Percentiles rank a stretch among this genome's conserved stretches.
Conservation (phyloP, 345 rosid genomes). For the Anacardium occidentale region DNA sequence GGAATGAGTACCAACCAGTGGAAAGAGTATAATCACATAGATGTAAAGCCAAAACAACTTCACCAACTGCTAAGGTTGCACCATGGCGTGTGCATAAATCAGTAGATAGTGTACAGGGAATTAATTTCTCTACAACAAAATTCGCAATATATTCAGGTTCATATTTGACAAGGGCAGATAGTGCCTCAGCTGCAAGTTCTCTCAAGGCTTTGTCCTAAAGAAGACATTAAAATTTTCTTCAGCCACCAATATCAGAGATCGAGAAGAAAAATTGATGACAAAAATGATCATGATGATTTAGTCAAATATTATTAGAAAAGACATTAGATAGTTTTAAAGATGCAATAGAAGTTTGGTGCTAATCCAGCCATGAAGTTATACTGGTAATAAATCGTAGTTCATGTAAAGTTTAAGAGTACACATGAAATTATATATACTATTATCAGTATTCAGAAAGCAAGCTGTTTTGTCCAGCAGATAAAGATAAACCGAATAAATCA, state of each 20-base stretch:
- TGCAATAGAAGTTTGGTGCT: neutral
- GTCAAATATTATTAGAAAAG: neutral
- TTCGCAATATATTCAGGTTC: slow-evolving; percentile 65
- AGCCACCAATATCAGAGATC: neutral
- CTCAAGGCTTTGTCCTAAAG: slow-evolving; percentile 88
- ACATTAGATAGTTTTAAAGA: neutral
- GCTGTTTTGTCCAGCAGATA: slow-evolving; percentile 3
- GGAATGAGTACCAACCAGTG: slow-evolving; percentile 53
- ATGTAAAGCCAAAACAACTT: slow-evolving; percentile 74
- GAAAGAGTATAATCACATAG: slow-evolving; percentile 53
- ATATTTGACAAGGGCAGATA: slow-evolving; percentile 84
- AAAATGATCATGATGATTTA: neutral
- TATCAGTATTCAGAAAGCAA: neutral
- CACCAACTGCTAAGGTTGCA: slow-evolving; percentile 84
- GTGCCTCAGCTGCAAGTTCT: slow-evolving; percentile 85
- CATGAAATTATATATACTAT: neutral
- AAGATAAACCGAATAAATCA: slow-evolving; percentile 1
- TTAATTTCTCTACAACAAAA: slow-evolving; percentile 64
- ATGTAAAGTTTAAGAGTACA: neutral
- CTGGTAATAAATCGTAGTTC: neutral
- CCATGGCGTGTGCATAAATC: slow-evolving; percentile 96
- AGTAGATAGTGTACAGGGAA: slow-evolving; percentile 80
- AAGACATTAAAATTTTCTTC: slow-evolving; percentile 18
- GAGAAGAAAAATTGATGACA: neutral
- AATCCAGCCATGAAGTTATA: slow-evolving; percentile 2